Conservation (phyloP, 192 early-diverging fungal species). For the Radiomyces spectabilis region DNA sequence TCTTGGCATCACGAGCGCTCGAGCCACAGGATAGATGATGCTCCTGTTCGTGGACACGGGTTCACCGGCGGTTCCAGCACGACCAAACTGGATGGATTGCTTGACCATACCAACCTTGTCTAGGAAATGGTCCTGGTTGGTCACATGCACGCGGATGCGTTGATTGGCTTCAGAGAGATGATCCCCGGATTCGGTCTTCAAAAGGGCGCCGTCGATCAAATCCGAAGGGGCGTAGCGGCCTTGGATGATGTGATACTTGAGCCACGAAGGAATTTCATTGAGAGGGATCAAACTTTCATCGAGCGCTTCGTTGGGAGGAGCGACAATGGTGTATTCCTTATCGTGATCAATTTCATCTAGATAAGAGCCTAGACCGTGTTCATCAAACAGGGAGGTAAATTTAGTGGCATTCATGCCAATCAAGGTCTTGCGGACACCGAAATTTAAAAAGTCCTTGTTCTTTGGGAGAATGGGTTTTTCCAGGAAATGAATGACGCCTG, state of each 20-base stretch:
- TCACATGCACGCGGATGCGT: slow-evolving; percentile 37
- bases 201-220: slow-evolving; percentile 40
- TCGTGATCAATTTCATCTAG: slow-evolving; percentile 49
- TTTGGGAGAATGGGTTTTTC: slow-evolving; percentile 10
- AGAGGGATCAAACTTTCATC: slow-evolving; percentile 33
- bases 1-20: slow-evolving; percentile 42
- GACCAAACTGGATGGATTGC: slow-evolving; percentile 38
- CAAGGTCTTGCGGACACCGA: slow-evolving; percentile 23
- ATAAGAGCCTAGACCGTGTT: slow-evolving; percentile 44
- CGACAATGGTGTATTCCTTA: slow-evolving; percentile 57
- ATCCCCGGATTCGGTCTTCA: slow-evolving; percentile 47
- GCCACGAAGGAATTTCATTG: slow-evolving; percentile 35
- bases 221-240: slow-evolving; percentile 35
- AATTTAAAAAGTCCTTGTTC: neutral
- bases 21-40: slow-evolving; percentile 54
- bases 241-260: slow-evolving; percentile 61
- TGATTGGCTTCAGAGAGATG: slow-evolving; percentile 39
- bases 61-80: slow-evolving; percentile 33
- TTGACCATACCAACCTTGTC: slow-evolving; percentile 19
- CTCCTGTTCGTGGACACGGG: slow-evolving; percentile 50
- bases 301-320: slow-evolving; percentile 51
- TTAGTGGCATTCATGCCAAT: slow-evolving; percentile 60
- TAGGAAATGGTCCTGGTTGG: slow-evolving; percentile 14
- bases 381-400: slow-evolving; percentile 51
- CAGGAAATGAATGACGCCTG: slow-evolving; percentile 33